Evolutionary conservation across 2,329 filamentous ascomycete species (phyloP).

Genomic region (Cyphellophora attinorum): DNA sequence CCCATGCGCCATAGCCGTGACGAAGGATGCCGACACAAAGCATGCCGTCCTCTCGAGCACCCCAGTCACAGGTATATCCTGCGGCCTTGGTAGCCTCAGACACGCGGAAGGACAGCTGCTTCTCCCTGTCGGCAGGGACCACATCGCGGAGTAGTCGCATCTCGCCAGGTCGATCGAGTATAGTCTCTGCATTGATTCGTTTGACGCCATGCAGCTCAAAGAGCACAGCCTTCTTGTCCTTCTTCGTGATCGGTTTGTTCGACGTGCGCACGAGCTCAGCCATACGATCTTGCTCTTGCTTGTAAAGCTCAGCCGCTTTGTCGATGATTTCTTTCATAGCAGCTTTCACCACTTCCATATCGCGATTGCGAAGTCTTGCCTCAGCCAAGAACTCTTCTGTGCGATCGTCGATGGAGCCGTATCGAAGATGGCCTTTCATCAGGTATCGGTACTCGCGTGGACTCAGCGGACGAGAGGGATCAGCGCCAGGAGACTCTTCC

Average conservation of each 20-base stretch:
- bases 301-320: conserved; percentile 58
- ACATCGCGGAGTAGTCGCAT: conserved; percentile 74
- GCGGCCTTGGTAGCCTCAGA: conserved; percentile 87
- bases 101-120: conserved; percentile 74
- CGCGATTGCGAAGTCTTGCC: conserved; percentile 72
- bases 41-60: conserved; percentile 91
- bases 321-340: conserved; percentile 72
- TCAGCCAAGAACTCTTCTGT: conserved; percentile 79
- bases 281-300: conserved; percentile 59
- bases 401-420: conserved; percentile 80
- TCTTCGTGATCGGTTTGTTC: conserved; percentile 81
- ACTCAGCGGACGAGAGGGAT: conserved; percentile 80
- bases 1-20: conserved; percentile 94
- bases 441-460: conserved; percentile 92
- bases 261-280: conserved; percentile 57
- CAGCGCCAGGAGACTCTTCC: conserved; percentile 52
- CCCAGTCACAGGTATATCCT: conserved; percentile 86
- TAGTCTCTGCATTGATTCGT: conserved; percentile 90
- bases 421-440: conserved; percentile 81
- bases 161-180: conserved; percentile 82
- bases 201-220: conserved; percentile 92
- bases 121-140: conserved; percentile 49
- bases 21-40: conserved; percentile 84
- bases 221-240: conserved; percentile 92
- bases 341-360: conserved; percentile 66